Evolutionary conservation across 305 asterid genomes (phyloP).

Genomic region (Fraxinus baroniana): DNA sequence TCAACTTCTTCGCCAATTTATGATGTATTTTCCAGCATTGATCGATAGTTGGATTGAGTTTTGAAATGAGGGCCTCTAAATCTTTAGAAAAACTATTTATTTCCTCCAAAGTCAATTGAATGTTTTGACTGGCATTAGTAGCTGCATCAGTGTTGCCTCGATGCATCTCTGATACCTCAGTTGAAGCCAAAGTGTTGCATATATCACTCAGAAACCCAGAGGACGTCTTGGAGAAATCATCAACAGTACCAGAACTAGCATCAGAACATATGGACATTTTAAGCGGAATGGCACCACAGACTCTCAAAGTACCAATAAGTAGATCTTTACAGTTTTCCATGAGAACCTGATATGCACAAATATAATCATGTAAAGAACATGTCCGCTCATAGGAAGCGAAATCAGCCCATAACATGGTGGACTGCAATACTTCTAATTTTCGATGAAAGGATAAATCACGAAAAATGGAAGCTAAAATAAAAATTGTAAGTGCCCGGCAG

Average conservation of each 20-base stretch:
- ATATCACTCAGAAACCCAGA: conserved; percentile 67
- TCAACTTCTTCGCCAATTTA: conserved; percentile 62
- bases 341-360: conserved; percentile 84
- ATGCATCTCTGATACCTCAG: conserved; percentile 36
- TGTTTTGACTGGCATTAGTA: conserved; percentile 38
- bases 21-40: conserved; percentile 77
- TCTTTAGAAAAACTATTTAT: conserved; percentile 40
- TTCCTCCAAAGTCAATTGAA: conserved; percentile 55
- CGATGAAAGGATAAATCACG: conserved; percentile 64
- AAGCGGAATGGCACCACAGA: conserved; percentile 67
- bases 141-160: conserved; percentile 34
- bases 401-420: conserved; percentile 62
- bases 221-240: conserved; percentile 42
- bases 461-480: conserved; percentile 74
- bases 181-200: conserved; percentile 36
- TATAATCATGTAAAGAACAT: conserved; percentile 62
- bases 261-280: conserved; percentile 41
- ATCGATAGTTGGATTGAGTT: conserved; percentile 67
- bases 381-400: conserved; percentile 62
- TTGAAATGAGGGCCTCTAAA: conserved; percentile 54
- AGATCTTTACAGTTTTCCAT: conserved; percentile 64
- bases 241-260: conserved; percentile 38
- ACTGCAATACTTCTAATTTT: conserved; percentile 56
- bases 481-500: conserved; percentile 63
- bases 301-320: conserved; percentile 49